Base-by-base conservation (phyloP, 176 grass and related monocot genomes). In the Oryza nivara region DNA sequence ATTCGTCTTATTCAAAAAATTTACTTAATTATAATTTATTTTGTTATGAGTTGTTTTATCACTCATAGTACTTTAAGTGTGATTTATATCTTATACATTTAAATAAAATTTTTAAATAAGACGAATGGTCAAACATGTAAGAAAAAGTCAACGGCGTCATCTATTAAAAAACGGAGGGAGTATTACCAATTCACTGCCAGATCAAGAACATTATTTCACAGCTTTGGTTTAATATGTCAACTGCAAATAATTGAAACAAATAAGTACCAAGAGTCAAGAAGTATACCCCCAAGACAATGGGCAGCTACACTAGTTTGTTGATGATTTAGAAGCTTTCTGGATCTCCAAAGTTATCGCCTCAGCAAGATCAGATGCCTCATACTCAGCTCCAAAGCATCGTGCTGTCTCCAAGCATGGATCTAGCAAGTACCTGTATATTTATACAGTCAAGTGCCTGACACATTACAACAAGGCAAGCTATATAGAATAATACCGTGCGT, bases 371-470 rank as follows among this genome's bases (percentile, higher is more conserved):
- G 73, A 87, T 19, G 91, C 65, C 84, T 95, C 65, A 76, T 98
- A 98, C 83, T 98, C 96, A 19, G 70, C 44, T 47, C 93, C 93
- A 85, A 95, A 95, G 81, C 84, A 93, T 80, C 96, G 88, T 68
- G 93, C 91, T 11, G 92, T 90, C 74, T 95, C 96, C 87, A 95
- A 89, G 71, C 89, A 95, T 52, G 93, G 91, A 92, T 98, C 96
- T 80, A 95, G 80, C 80, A 98, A 89, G 49, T 95, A 95, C 95
- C 92, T 97, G 84, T 63, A 72, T 89, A 60, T 75, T 85, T 26
- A 72, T 20, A 78, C 65, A 56, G 82, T 87, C 47, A 83, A 63
- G 75, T 85, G 58, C 41, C 25, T 64, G 61, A 74, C 70, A 19
- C 58, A 63, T 71, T 88, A 73, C 54, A 72, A 81, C 43, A 72